Evolutionary conservation across 192 early-diverging fungal species (phyloP).

Genomic region (Dissophora ornata): DNA sequence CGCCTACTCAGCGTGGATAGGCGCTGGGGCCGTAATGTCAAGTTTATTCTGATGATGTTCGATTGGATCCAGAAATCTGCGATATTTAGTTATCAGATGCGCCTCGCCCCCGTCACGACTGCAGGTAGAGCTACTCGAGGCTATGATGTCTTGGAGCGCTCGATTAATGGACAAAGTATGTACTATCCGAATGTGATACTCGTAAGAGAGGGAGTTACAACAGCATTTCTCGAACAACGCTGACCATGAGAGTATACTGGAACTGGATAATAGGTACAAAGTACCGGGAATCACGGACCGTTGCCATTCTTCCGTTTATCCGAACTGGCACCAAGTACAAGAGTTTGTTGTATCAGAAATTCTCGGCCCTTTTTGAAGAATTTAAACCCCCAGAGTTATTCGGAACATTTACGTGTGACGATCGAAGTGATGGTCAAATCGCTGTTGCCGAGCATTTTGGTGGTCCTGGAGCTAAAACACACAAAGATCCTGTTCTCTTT

Average conservation of each 20-base stretch:
- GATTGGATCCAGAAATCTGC: slow-evolving; percentile 32
- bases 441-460: slow-evolving; percentile 32
- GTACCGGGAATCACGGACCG: slow-evolving; percentile 24
- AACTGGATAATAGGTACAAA: slow-evolving; percentile 11
- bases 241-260: too few relatives aligned
- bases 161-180: slow-evolving; percentile 9
- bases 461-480: slow-evolving; percentile 13
- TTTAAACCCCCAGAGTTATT: slow-evolving; percentile 17
- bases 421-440: slow-evolving; percentile 19
- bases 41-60: slow-evolving; percentile 29
- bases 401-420: slow-evolving; percentile 27
- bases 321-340: slow-evolving; percentile 33
- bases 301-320: slow-evolving; percentile 26
- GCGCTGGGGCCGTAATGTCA: slow-evolving; percentile 23
- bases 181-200: too few relatives aligned
- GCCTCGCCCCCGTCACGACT: background rate
- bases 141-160: slow-evolving; percentile 19
- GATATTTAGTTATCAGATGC: slow-evolving; percentile 22
- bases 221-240: background rate
- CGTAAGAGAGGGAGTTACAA: too few relatives aligned
- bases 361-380: slow-evolving; percentile 24
- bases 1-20: slow-evolving; percentile 17
- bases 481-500: slow-evolving; percentile 32
- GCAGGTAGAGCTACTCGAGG: slow-evolving; percentile 26
- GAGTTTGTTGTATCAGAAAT: slow-evolving; percentile 12